A percentile compares a stretch with the other conserved stretches of the same genome.
phyloP scores from a whole-genome alignment of 2,329 filamentous ascomycete genomes.

The Zelopaecilomyces penicillatus region DNA sequence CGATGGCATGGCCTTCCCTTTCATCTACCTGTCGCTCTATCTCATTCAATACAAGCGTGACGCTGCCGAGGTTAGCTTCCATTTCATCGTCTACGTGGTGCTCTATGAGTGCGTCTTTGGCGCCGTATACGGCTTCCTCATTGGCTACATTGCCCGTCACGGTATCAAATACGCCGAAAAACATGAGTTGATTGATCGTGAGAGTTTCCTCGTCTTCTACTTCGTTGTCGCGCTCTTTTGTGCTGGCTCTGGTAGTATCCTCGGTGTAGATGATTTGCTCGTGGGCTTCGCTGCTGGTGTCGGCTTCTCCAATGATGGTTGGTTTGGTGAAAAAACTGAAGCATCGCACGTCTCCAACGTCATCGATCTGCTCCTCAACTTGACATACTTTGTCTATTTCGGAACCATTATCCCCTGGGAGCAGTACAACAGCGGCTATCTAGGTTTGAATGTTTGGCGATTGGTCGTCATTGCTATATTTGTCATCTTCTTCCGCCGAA shows the following conservation, averaged over 20 bases:
- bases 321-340: conserved; percentile 97
- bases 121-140: conserved; percentile 73
- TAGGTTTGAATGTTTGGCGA: conserved; percentile 79
- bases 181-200: conserved; percentile 79
- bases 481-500: conserved; percentile 90
- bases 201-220: conserved; percentile 98
- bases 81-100: conserved; percentile 86
- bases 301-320: conserved; percentile 98
- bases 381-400: conserved; percentile 97
- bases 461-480: conserved; percentile 89
- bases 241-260: conserved; percentile 81
- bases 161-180: conserved; percentile 83
- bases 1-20: conserved; percentile 98
- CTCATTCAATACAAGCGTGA: conserved; percentile 72
- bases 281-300: conserved; percentile 93
- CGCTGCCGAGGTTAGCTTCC: conserved; percentile 60
- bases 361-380: conserved; percentile 91
- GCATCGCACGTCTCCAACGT: conserved; percentile 99
- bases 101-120: conserved; percentile 96
- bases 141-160: conserved; percentile 86
- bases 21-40: conserved; percentile 88
- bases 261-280: conserved; percentile 88
- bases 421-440: conserved; percentile 66
- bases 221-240: conserved; percentile 95
- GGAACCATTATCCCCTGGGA: conserved; percentile 96